Conservation (phyloP, 176 grass and related monocot species). For the Dactylis glomerata region DNA sequence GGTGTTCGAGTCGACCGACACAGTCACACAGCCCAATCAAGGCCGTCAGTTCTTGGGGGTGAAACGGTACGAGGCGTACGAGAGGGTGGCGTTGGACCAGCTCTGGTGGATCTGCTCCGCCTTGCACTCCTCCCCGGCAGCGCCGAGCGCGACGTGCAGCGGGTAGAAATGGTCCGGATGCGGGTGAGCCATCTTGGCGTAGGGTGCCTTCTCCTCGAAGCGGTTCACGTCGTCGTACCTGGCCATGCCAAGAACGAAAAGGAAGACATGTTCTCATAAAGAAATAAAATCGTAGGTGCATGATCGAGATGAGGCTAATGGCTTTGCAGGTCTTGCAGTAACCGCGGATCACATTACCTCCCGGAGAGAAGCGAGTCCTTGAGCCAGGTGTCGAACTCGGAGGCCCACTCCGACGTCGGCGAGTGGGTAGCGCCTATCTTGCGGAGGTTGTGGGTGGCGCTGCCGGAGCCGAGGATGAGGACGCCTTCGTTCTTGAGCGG, state of each 20-base stretch:
- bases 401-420: conserved; percentile 49
- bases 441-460: conserved; percentile 76
- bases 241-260: not conserved
- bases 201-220: conserved; percentile 58
- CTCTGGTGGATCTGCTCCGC: conserved; percentile 68
- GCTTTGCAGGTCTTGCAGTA: not conserved
- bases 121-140: conserved; percentile 57
- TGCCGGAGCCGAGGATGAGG: conserved; percentile 83
- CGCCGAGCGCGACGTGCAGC: conserved; percentile 86
- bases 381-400: conserved; percentile 80
- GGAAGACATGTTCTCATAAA: not conserved
- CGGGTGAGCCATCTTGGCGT: conserved; percentile 68
- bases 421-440: conserved; percentile 18
- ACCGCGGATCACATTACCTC: conserved; percentile 34
- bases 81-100: conserved; percentile 58
- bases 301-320: not conserved
- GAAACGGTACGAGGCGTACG: conserved; percentile 70
- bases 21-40: not conserved
- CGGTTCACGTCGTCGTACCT: conserved; percentile 73
- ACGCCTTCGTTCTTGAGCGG: conserved; percentile 60
- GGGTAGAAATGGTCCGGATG: conserved; percentile 85
- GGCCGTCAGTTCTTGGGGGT: conserved; percentile 26
- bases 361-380: conserved; percentile 59
- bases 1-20: not conserved
- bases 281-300: not conserved